A percentile compares a stretch with the other conserved stretches of the same genome.
phyloP scores from a whole-genome alignment of 768 basidiomycete genomes.

The Guyanaporus albipodus region DNA sequence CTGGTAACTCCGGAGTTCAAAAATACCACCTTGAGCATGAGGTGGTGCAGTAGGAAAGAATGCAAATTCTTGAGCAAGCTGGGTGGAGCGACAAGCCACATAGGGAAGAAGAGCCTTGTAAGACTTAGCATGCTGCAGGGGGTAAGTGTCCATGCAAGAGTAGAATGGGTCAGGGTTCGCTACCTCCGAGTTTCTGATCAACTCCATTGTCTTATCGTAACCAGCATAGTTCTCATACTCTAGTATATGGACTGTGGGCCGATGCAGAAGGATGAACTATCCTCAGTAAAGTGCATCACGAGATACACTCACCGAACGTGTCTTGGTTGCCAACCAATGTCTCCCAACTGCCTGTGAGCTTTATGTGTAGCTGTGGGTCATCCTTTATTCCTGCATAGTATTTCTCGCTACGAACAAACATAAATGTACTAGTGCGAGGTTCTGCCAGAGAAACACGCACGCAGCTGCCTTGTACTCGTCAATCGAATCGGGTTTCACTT shows the following conservation, averaged over 20 bases:
- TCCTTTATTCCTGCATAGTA: slow-evolving; percentile 82
- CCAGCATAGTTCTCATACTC: slow-evolving; percentile 95
- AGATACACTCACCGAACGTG: slow-evolving; percentile 59
- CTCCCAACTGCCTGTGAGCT: slow-evolving; percentile 94
- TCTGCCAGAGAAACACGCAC: slow-evolving; percentile 41
- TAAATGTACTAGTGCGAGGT: not conserved
- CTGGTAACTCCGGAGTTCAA: slow-evolving; percentile 88
- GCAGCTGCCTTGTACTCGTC: slow-evolving; percentile 88
- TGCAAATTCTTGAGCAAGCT: slow-evolving; percentile 91
- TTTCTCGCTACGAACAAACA: slow-evolving; percentile 50
- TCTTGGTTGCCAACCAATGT: slow-evolving; percentile 87
- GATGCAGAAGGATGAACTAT: not conserved
- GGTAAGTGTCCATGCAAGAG: not conserved
- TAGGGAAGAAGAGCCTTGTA: slow-evolving; percentile 76
- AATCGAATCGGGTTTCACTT: slow-evolving; percentile 74
- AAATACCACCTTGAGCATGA: slow-evolving; percentile 81
- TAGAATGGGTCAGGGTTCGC: slow-evolving; percentile 15
- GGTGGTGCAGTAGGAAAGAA: slow-evolving; percentile 93
- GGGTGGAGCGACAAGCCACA: slow-evolving; percentile 65
- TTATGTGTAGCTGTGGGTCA: slow-evolving; percentile 70
- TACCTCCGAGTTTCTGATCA: slow-evolving; percentile 67
- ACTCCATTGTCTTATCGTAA: slow-evolving; percentile 69
- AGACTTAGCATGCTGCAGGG: slow-evolving; percentile 54
- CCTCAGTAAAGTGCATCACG: not conserved
- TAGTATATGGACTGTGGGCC: slow-evolving; percentile 57